Evolutionary conservation across 352 stramenopile genomes (phyloP).

Genomic region (Sclerospora graminicola): DNA sequence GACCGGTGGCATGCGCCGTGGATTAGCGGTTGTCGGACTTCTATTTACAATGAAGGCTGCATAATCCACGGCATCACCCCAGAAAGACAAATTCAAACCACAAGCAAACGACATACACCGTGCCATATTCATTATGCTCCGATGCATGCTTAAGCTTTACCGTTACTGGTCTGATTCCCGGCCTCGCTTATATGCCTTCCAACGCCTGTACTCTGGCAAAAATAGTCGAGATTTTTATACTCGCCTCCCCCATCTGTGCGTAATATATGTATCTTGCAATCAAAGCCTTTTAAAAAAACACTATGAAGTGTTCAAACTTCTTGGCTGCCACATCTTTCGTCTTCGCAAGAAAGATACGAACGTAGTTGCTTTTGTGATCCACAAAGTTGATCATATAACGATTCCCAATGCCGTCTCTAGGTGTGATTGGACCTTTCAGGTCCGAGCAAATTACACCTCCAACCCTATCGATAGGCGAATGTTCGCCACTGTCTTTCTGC

Average conservation of each 20-base stretch:
- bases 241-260: slow-evolving; percentile 5
- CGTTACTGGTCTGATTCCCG: slow-evolving; percentile 17
- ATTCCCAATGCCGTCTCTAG: slow-evolving; percentile 1
- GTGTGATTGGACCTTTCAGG: slow-evolving; percentile 3
- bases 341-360: slow-evolving; percentile 2
- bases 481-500: background rate
- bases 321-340: slow-evolving; percentile 4
- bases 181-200: slow-evolving; percentile 14
- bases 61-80: slow-evolving; percentile 19
- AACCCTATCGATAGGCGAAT: slow-evolving; percentile 10
- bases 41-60: slow-evolving; percentile 19
- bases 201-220: slow-evolving; percentile 14
- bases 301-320: slow-evolving; percentile 3
- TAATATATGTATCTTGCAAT: slow-evolving; percentile 5
- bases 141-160: slow-evolving; percentile 17
- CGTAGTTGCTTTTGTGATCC: slow-evolving; percentile 8
- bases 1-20: background rate
- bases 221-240: slow-evolving; percentile 19
- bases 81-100: slow-evolving; percentile 13
- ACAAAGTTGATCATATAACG: slow-evolving; percentile 2
- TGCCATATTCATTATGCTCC: slow-evolving; percentile 16
- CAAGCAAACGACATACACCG: slow-evolving; percentile 19
- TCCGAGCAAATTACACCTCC: slow-evolving; percentile 6
- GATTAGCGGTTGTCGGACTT: slow-evolving; percentile 11
- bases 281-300: slow-evolving; percentile 1